phyloP scores from a whole-genome alignment of 768 basidiomycete genomes.

The Amanita fuliginea region DNA sequence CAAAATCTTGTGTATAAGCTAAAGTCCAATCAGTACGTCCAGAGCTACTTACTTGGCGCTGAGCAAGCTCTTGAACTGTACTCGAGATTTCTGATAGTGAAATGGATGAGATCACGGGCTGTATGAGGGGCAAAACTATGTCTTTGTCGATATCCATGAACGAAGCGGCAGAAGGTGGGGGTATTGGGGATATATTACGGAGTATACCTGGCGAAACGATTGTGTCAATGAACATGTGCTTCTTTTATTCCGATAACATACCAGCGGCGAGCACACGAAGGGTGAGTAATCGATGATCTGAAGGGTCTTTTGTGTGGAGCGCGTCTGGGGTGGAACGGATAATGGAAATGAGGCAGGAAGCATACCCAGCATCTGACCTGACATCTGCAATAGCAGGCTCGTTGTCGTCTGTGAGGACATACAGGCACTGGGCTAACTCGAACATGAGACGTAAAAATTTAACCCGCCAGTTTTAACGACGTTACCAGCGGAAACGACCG shows the following conservation, averaged over 20 bases:
- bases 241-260: constrained; percentile 17
- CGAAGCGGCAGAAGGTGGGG: constrained; percentile 52
- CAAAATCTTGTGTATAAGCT: constrained; percentile 3
- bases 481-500: constrained; percentile 73
- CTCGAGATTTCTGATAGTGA: constrained; percentile 41
- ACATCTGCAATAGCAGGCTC: constrained; percentile 59
- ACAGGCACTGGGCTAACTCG: constrained; percentile 73
- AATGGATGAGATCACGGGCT: constrained; percentile 51
- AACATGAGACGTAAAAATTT: not conserved
- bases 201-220: constrained; percentile 44
- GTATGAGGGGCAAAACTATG: constrained; percentile 59
- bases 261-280: constrained; percentile 66
- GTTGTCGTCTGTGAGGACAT: constrained; percentile 91
- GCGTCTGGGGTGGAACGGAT: constrained; percentile 25
- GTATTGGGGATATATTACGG: constrained; percentile 66
- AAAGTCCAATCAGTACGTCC: not conserved
- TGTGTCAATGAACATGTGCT: not conserved
- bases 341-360: constrained; percentile 56
- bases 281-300: constrained; percentile 37
- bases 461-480: constrained; percentile 8
- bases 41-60: constrained; percentile 31
- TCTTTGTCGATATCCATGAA: constrained; percentile 61
- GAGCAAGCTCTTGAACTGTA: constrained; percentile 39
- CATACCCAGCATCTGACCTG: constrained; percentile 46
- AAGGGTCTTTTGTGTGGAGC: constrained; percentile 28